Percentiles rank a stretch among this genome's conserved stretches.
Evolutionary conservation across 164 flowering plant genomes (phyloP).

Genomic region (Berberis thunbergii): DNA sequence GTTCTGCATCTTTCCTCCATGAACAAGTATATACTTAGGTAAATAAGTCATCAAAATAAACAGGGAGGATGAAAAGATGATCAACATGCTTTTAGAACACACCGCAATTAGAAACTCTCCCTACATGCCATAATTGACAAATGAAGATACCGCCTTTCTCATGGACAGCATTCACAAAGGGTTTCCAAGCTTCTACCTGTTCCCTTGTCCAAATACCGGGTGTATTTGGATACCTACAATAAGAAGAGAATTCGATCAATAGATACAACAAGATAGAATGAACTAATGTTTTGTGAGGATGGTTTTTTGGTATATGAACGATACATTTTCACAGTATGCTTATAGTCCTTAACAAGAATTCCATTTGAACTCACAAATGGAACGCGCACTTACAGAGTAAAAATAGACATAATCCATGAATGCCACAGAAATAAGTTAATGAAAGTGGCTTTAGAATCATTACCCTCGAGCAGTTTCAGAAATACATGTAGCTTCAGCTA

Average conservation of each 20-base stretch:
- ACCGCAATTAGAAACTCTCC: conserved; percentile 23
- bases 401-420: background rate
- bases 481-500: conserved; percentile 43
- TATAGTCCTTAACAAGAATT: no score
- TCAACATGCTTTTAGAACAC: background rate
- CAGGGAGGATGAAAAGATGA: no score
- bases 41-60: no score
- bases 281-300: background rate
- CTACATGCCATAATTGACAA: conserved; percentile 28
- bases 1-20: no score
- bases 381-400: no score
- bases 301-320: no score
- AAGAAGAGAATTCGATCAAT: background rate
- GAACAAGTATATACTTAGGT: background rate
- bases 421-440: background rate
- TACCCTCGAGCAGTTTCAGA: conserved; percentile 50
- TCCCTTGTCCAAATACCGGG: conserved; percentile 31
- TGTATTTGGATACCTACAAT: conserved; percentile 17
- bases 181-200: conserved; percentile 31
- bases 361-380: no score
- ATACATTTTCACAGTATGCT: no score
- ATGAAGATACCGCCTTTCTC: conserved; percentile 26
- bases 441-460: background rate
- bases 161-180: conserved; percentile 28
- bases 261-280: no score